Base-by-base conservation (phyloP, 2,329 filamentous ascomycete species). In the Teratosphaeria viscida region DNA sequence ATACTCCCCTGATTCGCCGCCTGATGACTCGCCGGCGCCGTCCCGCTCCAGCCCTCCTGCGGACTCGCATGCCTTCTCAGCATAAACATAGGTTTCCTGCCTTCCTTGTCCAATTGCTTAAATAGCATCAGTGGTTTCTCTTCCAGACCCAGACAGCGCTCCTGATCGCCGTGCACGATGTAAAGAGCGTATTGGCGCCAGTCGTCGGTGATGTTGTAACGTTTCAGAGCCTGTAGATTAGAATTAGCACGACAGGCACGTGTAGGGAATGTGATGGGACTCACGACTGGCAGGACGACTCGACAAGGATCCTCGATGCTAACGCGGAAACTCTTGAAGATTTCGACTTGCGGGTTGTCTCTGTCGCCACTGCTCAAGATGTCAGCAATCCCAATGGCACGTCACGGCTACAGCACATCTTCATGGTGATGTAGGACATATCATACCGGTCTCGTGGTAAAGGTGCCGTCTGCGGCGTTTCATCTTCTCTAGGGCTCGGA, bases 81-180 rank as follows among this genome's bases (percentile, higher is more conserved):
- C 94, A 99, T 99, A 71, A 99, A 99, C 94, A 97, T 97, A 26
- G 94, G 94, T 73, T 97, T 99, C 76, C 95, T 88, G 54, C 94
- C 94, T 77, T 97, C 94, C 73, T 92, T 92, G 72, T 97, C 92
- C 59, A 99, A 79, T 73, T 97, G 92, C 77, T 99, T 99, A 77
- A 99, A 99, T 63, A 99, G 76, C 63, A 96, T 95, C 60, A 99
- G 78, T 10, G 94, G 94, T 69, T 95, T 92, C 76, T 99, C 94
- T 60, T 97, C 88, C 65, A 96, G 79, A 0, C 89, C 90, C 43
- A 99, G 76, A 73, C 92, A 97, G 14, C 94, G 86, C 77, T 99
- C 94, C 75, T 97, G 91, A 70, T 97, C 92, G n/a, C 94, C 94
- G 68, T 96, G 96, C 3, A 99, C 94, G 72, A 99, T 99, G 72